A percentile compares a stretch with the other conserved stretches of the same genome.
Evolutionary conservation across 2,329 filamentous ascomycete genomes (phyloP).

Genomic region (Elsinoe fawcettii): DNA sequence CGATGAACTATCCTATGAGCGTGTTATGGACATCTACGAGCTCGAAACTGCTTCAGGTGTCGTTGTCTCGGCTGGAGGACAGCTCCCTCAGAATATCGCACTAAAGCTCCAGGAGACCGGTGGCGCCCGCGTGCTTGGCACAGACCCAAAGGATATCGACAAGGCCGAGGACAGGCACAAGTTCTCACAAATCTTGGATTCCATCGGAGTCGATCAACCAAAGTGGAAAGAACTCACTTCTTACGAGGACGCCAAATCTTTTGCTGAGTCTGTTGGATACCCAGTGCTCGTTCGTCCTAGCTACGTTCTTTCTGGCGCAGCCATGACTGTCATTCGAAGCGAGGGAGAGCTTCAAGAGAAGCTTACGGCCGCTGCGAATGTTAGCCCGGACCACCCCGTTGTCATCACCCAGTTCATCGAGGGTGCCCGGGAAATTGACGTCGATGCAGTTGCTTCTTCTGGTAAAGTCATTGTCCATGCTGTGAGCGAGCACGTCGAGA

Average conservation of each 20-base stretch:
- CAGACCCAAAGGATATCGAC: conserved; percentile 89
- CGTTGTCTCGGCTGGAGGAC: conserved; percentile 90
- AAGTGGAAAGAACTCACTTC: conserved; percentile 97
- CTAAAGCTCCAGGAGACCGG: conserved; percentile 87
- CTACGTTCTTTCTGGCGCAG: conserved; percentile 94
- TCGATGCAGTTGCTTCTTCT: conserved; percentile 81
- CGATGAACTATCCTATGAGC: conserved; percentile 91
- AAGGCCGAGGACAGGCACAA: conserved; percentile 97
- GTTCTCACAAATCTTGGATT: conserved; percentile 95
- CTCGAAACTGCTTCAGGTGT: conserved; percentile 78
- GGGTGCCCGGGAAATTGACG: conserved; percentile 91
- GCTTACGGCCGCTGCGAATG: conserved; percentile 78
- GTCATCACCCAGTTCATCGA: conserved; percentile 99
- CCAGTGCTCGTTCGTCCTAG: conserved; percentile 90
- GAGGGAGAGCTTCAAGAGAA: conserved; percentile 89
- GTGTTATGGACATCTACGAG: conserved; percentile 98
- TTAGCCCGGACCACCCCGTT: conserved; percentile 93
- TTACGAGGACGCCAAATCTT: conserved; percentile 76
- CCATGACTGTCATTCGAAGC: conserved; percentile 93
- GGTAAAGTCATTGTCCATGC: conserved; percentile 87
- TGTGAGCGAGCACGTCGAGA: conserved; percentile 90
- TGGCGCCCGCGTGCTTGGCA: conserved; percentile 83
- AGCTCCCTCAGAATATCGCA: conserved; percentile 95
- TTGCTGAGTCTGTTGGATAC: conserved; percentile 78
- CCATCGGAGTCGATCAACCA: conserved; percentile 92